Base-by-base conservation (phyloP, 768 basidiomycete genomes). In the Mrakia frigida region DNA sequence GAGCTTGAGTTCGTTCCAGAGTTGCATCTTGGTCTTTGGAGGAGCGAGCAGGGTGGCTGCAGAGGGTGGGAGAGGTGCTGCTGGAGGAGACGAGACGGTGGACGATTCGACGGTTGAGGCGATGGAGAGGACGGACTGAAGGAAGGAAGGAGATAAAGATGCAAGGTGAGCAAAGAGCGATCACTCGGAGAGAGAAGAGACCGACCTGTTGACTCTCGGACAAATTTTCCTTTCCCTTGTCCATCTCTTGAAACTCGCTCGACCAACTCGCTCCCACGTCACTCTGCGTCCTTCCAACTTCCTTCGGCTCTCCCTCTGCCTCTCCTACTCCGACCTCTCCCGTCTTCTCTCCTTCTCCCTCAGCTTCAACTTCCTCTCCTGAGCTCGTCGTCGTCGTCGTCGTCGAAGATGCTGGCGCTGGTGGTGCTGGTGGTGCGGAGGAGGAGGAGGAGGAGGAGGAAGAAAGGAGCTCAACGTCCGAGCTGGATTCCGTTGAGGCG, bases 1-100 rank as follows among this genome's bases (percentile, higher is more conserved):
- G 52, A 94, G 88, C 82, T 97, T 98, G 52, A 97, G 87, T 83
- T 97, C 93, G 75, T 90, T 89, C 96, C 96, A 98, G 10, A 98
- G 85, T 80, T 95, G 90, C 1, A 87, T 88, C 82, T 90, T 94
- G n/a, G 87, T 89, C 78, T 87, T 85, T 9, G 28, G 28, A 33
- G 61, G 60, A 28, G 50, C 73, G 25, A 33, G 65, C 1, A 23
- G 50, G 28, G 25, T 23, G 35, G 63, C 16, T 53, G 60, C n/a
- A n/a, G 41, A 14, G 46, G 46, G 46, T 21, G 46, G 46, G 46
- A 46, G 70, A 35, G 59, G n/a, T 13, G 14, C 2, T 3, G 69
- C 7, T 70, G 50, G 6, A 25, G 46, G 52, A 72, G 53, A 65
- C 11, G 76, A 67, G 43, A 67, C 31, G n/a, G 63, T 21, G 53